A percentile compares a stretch with the other conserved stretches of the same genome.
Evolutionary conservation across 345 rosid species (phyloP).

Genomic region (Turritis glabra): DNA sequence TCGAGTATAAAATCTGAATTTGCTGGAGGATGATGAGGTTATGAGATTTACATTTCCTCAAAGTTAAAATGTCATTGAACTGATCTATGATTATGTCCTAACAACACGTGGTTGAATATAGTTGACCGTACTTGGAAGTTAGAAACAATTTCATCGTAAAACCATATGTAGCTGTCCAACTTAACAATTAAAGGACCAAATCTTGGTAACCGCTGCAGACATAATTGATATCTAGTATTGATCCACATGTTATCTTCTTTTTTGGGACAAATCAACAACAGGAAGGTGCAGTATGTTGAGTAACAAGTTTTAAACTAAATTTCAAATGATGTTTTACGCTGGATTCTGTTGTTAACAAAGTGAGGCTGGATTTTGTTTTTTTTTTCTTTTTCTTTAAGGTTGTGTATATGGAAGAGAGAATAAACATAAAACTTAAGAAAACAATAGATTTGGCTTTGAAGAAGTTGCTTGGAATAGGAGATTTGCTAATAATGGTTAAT

Average conservation of each 20-base stretch:
- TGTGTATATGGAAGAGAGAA: background rate
- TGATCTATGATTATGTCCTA: background rate
- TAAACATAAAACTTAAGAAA: background rate
- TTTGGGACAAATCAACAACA: background rate
- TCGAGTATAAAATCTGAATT: no score
- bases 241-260: background rate
- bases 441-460: background rate
- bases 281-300: background rate
- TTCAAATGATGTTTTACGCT: background rate
- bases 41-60: background rate
- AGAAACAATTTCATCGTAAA: background rate
- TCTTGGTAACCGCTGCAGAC: no score
- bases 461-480: slow-evolving; percentile 25
- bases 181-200: background rate
- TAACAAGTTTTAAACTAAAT: slow-evolving; percentile 15
- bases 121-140: background rate
- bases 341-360: slow-evolving; percentile 23
- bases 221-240: background rate
- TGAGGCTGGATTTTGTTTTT: background rate
- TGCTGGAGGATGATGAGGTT: no score
- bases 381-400: background rate
- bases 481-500: slow-evolving; percentile 24
- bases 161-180: background rate
- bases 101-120: background rate
- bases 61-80: background rate